Conservation (phyloP, 257 asterid species). For the Hygrophila difformis region DNA sequence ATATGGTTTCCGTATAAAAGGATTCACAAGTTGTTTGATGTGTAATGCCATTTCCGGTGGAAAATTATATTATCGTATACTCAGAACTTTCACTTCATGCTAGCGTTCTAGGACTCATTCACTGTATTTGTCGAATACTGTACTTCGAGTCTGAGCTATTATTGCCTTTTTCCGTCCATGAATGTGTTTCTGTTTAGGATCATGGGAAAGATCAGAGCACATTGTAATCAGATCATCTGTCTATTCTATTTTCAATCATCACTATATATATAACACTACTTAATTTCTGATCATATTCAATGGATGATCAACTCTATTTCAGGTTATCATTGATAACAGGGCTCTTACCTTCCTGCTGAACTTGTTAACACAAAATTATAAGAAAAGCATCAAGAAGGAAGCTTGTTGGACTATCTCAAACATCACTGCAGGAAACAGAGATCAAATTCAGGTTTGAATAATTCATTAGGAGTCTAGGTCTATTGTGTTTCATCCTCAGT, state of each 20-base stretch:
- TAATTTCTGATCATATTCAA: background rate
- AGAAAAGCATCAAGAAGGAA: conserved; percentile 75
- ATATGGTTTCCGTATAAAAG: too few species aligned
- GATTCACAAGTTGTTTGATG: too few species aligned
- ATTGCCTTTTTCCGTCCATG: background rate
- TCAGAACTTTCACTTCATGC: background rate
- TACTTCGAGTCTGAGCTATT: background rate
- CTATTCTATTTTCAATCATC: too few species aligned
- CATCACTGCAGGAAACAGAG: conserved; percentile 75
- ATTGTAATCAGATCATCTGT: background rate
- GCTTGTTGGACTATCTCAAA: conserved; percentile 91
- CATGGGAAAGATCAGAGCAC: background rate
- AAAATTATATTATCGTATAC: background rate
- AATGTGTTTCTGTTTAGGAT: background rate
- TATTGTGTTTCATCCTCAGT: background rate
- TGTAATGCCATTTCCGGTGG: too few species aligned
- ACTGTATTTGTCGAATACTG: background rate
- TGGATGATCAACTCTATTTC: conserved; percentile 12
- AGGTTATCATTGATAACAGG: conserved; percentile 57
- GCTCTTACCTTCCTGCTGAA: conserved; percentile 60
- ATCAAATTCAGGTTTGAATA: conserved; percentile 57
- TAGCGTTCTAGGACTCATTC: too few species aligned
- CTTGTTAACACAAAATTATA: conserved; percentile 46
- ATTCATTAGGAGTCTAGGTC: background rate
- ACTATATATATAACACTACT: too few species aligned